phyloP scores from a whole-genome alignment of 1,139 yeast genomes.

The Saccharomyces hybrid region DNA sequence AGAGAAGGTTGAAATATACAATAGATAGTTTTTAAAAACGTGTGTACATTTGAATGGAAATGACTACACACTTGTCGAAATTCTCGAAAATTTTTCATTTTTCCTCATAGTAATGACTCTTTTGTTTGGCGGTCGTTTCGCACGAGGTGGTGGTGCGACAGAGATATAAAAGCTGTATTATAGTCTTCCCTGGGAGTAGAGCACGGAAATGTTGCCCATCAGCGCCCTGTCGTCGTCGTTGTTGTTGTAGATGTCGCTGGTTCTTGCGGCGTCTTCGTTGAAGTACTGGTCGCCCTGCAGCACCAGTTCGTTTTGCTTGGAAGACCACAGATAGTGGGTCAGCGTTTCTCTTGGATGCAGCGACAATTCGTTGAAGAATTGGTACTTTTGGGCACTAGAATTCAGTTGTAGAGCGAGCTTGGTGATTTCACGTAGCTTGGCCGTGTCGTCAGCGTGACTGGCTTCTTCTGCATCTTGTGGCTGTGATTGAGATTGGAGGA shows the following conservation, averaged over 20 bases:
- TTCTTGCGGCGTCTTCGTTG: constrained; percentile 83
- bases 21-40: not conserved
- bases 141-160: not conserved
- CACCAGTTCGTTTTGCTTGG: constrained; percentile 66
- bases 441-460: constrained; percentile 23
- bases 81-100: not conserved
- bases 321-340: constrained; percentile 64
- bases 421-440: constrained; percentile 17
- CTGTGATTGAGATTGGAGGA: constrained; percentile 2
- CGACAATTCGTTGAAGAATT: constrained; percentile 67
- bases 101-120: not conserved
- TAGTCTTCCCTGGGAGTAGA: constrained; percentile 44
- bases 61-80: not conserved
- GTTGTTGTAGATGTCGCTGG: constrained; percentile 59
- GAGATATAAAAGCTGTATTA: constrained; percentile 12
- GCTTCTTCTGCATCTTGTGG: constrained; percentile 45
- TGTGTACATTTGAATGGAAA: not conserved
- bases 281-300: constrained; percentile 82
- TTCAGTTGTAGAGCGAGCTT: constrained; percentile 39
- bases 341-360: constrained; percentile 72
- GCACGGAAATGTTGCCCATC: constrained; percentile 64
- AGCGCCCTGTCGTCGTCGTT: constrained; percentile 55
- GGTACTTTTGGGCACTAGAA: constrained; percentile 53
- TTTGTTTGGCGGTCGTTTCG: not conserved
- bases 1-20: not conserved